Percentiles rank a stretch among this genome's conserved stretches.
These are phyloP conservation scores for Hymenoscyphus infarciens DNA, from an alignment of 2,329 filamentous ascomycete genomes.

Conservation along the genomic window DNA sequence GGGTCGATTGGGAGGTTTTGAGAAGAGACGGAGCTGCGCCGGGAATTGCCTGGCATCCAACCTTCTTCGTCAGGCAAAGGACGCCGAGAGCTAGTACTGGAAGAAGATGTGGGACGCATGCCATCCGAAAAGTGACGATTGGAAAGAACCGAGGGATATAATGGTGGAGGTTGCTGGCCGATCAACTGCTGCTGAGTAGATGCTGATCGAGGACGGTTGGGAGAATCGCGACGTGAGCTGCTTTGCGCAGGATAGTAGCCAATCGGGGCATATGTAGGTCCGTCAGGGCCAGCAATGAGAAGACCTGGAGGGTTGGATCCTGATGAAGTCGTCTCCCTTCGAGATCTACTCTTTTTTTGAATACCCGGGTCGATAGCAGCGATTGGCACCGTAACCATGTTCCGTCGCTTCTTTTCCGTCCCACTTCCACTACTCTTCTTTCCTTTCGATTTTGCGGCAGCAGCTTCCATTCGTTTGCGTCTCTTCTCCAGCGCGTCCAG, in stretches of 20 bases:
- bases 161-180: conserved; percentile 21
- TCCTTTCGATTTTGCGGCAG: conserved; percentile 23
- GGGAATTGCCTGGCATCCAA: conserved; percentile 39
- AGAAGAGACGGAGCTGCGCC: conserved; percentile 32
- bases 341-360: conserved; percentile 33
- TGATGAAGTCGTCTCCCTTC: conserved; percentile 31
- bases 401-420: conserved; percentile 29
- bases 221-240: conserved; percentile 34
- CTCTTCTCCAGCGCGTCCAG: conserved; percentile 73
- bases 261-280: conserved; percentile 44
- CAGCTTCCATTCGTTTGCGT: conserved; percentile 50
- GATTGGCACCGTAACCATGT: conserved; percentile 31
- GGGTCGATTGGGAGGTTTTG: conserved; percentile 34
- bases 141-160: conserved; percentile 18
- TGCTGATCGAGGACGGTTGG: conserved; percentile 35
- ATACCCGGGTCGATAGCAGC: conserved; percentile 11
- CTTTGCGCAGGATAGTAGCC: conserved; percentile 38
- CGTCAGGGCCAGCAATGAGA: conserved; percentile 46
- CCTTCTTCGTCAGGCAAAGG: conserved; percentile 48
- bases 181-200: conserved; percentile 22
- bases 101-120: conserved; percentile 37
- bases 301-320: conserved; percentile 40
- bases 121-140: conserved; percentile 32
- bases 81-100: conserved; percentile 34
- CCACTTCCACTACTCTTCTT: conserved; percentile 29